Conservation (phyloP, 345 rosid genomes). For the Pugionium cornutum region DNA sequence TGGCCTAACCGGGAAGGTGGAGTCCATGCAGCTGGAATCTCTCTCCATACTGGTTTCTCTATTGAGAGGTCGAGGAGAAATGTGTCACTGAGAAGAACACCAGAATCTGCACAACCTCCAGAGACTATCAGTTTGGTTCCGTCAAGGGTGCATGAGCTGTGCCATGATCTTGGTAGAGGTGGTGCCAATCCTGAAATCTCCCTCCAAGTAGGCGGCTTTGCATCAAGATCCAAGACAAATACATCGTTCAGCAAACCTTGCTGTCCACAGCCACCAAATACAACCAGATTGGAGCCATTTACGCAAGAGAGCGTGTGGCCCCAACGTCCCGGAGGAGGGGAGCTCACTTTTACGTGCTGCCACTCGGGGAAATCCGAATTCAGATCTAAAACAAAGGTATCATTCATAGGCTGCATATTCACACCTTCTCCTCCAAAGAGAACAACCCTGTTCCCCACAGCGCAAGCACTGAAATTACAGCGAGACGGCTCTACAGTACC, state of each 20-base stretch:
- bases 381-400: conserved; percentile 84
- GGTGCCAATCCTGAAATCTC: conserved; percentile 89
- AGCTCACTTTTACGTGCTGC: conserved; percentile 85
- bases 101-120: conserved; percentile 92
- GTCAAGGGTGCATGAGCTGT: conserved; percentile 93
- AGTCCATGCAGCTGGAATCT: conserved; percentile 87
- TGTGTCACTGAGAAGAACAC: conserved; percentile 87
- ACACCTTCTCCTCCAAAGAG: conserved; percentile 94
- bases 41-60: conserved; percentile 89
- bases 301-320: conserved; percentile 87
- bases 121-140: conserved; percentile 87
- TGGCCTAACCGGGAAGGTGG: conserved; percentile 90
- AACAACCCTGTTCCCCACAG: conserved; percentile 74
- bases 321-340: conserved; percentile 95
- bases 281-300: conserved; percentile 76
- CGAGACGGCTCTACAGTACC: conserved; percentile 89
- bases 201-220: conserved; percentile 85
- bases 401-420: conserved; percentile 95
- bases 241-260: conserved; percentile 91
- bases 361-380: conserved; percentile 75
- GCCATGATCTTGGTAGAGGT: conserved; percentile 90
- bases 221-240: conserved; percentile 78
- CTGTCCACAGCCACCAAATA: conserved; percentile 90
- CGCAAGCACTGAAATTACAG: conserved; percentile 46
- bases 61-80: conserved; percentile 83